Conservation (phyloP, 441 rosid species). For the Euphorbia corollata region DNA sequence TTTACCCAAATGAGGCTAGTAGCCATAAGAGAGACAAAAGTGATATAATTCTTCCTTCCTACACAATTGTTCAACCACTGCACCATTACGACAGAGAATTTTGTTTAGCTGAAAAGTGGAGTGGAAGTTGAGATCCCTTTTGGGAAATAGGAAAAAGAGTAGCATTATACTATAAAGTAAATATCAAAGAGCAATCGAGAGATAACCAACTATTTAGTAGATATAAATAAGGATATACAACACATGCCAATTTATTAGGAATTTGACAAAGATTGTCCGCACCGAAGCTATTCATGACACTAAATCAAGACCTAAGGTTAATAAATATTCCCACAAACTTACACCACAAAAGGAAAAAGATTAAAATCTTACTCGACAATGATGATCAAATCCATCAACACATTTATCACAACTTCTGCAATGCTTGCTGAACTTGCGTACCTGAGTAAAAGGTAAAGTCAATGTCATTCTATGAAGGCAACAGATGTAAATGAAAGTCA, state of each 20-base stretch:
- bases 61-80: conserved; percentile 98
- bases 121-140: neutral
- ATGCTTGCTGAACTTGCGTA: conserved; percentile 88
- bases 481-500: neutral
- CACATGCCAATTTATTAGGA: neutral
- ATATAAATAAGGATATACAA: neutral
- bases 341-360: neutral
- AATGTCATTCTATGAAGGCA: conserved; percentile 2
- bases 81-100: conserved; percentile 26
- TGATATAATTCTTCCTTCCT: conserved; percentile 79
- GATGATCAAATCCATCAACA: conserved; percentile 96
- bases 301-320: neutral
- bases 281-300: neutral
- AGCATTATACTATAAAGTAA: neutral
- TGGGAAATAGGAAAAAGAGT: neutral
- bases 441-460: conserved; percentile 36
- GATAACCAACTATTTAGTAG: neutral
- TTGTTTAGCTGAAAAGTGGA: conserved; percentile 4
- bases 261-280: too few relatives aligned
- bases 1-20: conserved; percentile 83
- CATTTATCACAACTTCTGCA: conserved; percentile 95
- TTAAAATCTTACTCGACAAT: conserved; percentile 65
- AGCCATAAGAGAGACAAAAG: conserved; percentile 86
- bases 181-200: neutral
- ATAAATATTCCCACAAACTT: neutral